phyloP scores from a whole-genome alignment of 2,329 filamentous ascomycete species.

The Alternaria infectoria region DNA sequence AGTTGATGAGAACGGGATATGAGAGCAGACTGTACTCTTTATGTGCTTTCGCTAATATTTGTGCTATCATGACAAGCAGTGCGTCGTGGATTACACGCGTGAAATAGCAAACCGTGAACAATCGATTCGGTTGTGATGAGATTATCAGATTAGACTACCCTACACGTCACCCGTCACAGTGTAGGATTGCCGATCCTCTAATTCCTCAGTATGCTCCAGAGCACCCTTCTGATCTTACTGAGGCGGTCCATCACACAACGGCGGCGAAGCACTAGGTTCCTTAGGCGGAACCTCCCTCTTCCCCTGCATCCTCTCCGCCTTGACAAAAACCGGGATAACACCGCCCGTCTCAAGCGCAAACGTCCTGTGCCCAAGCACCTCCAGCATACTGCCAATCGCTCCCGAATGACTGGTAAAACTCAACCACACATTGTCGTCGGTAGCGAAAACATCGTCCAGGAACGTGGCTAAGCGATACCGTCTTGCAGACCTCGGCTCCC shows the following conservation, averaged over 20 bases:
- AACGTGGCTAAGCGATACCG: slow-evolving; percentile 41
- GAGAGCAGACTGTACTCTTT: background rate
- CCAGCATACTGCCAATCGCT: slow-evolving; percentile 61
- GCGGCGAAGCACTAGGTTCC: slow-evolving; percentile 43
- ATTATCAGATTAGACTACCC: background rate
- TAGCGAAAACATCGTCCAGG: slow-evolving; percentile 61
- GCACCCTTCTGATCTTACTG: background rate
- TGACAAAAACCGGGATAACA: slow-evolving; percentile 71
- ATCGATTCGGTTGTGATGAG: background rate
- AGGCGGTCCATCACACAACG: slow-evolving; percentile 35
- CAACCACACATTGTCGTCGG: slow-evolving; percentile 55
- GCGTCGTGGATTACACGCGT: background rate
- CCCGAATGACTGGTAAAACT: slow-evolving; percentile 66
- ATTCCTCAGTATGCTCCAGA: background rate
- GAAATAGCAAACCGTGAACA: background rate
- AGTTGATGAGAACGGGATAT: background rate
- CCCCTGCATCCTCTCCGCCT: slow-evolving; percentile 57
- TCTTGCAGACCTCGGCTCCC: slow-evolving; percentile 36
- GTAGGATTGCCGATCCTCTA: background rate
- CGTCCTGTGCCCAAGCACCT: slow-evolving; percentile 62
- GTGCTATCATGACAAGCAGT: background rate
- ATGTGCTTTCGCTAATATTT: background rate
- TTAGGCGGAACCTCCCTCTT: slow-evolving; percentile 30
- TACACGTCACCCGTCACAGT: background rate
- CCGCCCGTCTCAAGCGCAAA: slow-evolving; percentile 70